These are phyloP conservation scores for Nothopassalora personata DNA, from an alignment of 2,329 filamentous ascomycete genomes.

Conservation along the genomic window DNA sequence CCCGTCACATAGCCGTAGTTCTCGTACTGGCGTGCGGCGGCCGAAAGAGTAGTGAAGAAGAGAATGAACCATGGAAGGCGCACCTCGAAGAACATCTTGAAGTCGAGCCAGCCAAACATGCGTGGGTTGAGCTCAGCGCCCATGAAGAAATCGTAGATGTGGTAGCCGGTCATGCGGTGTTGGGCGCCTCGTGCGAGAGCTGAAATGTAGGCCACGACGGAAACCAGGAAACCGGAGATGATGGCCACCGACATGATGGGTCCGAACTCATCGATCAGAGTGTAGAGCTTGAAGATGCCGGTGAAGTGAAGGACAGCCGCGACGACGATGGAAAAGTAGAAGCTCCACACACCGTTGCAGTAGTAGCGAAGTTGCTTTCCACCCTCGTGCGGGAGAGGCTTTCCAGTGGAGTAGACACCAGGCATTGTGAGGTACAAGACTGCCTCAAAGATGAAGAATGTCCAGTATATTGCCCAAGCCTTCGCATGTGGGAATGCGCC, in stretches of 20 bases:
- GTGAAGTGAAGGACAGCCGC: slow-evolving; percentile 71
- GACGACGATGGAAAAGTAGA: slow-evolving; percentile 76
- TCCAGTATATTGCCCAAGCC: slow-evolving; percentile 94
- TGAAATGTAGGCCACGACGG: slow-evolving; percentile 79
- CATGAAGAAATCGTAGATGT: slow-evolving; percentile 86
- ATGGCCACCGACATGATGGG: slow-evolving; percentile 90
- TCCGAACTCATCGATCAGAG: slow-evolving; percentile 90
- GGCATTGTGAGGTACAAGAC: slow-evolving; percentile 79
- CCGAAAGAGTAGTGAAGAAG: slow-evolving; percentile 68
- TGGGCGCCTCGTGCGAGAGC: slow-evolving; percentile 73
- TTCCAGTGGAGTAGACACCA: slow-evolving; percentile 81
- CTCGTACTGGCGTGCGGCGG: slow-evolving; percentile 78
- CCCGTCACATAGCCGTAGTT: slow-evolving; percentile 76
- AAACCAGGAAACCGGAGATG: slow-evolving; percentile 78
- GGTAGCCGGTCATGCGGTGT: slow-evolving; percentile 84
- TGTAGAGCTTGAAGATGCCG: slow-evolving; percentile 83
- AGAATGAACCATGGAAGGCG: slow-evolving; percentile 89
- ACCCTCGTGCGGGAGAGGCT: slow-evolving; percentile 74
- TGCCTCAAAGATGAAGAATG: slow-evolving; percentile 79
- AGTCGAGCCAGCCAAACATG: slow-evolving; percentile 69
- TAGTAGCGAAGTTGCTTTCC: slow-evolving; percentile 89
- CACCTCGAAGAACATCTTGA: slow-evolving; percentile 96
- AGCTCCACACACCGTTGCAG: slow-evolving; percentile 82
- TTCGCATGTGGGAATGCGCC: slow-evolving; percentile 76
- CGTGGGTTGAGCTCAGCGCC: slow-evolving; percentile 81